Base-by-base conservation (phyloP, 352 stramenopile species). In the Pythium pyrilobum region DNA sequence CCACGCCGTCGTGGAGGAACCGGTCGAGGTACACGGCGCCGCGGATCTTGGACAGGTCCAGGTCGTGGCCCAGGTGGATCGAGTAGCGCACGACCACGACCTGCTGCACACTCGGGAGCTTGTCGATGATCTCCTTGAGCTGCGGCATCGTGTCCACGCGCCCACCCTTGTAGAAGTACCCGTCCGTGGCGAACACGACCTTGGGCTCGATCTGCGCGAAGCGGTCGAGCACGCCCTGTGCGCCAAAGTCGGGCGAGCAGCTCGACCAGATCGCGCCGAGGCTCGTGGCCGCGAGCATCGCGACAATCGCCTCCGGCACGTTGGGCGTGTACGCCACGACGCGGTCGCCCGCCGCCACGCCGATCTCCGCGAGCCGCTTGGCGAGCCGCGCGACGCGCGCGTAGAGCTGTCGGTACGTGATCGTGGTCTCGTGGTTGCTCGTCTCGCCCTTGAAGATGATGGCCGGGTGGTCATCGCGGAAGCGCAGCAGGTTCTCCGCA, bases 201-300 rank as follows among this genome's bases (percentile, higher is more conserved):
- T 88, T 89, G 32, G 84, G 84, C 1, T 68, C 71, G 62, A 95
- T 88, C 71, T 95, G 84, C 15, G 77, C 73, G 59, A 95, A 88
- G 23, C 85, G 71, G 54, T 95, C 85, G 16, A 89, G 62, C 24
- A 95, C 79, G 4, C 85, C 85, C 47, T 86, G 71, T 5, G 83
- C 71, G n/a, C 85, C 85, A 55, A 95, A 95, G 57, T 95, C 85
- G 8, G 85, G 82, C 18, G 85, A 95, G 65, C 85, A 95, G 47
- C 75, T 89, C 28, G 80, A 90, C 73, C 72, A 90, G 21, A 87
- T 70, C 10, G 75, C 80, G 6, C 77, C 79, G 28, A 90, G 56
- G 44, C 70, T 89, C 34, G 79, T 88, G 11, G 80, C 69, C 6
- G 80, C 80, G 18, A 90, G 69, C 80, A 90, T 90, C 4, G 68